Percentiles rank a stretch among this genome's conserved stretches.
phyloP scores from a whole-genome alignment of 176 grass and related monocot species.

The Musa troglodytarum region DNA sequence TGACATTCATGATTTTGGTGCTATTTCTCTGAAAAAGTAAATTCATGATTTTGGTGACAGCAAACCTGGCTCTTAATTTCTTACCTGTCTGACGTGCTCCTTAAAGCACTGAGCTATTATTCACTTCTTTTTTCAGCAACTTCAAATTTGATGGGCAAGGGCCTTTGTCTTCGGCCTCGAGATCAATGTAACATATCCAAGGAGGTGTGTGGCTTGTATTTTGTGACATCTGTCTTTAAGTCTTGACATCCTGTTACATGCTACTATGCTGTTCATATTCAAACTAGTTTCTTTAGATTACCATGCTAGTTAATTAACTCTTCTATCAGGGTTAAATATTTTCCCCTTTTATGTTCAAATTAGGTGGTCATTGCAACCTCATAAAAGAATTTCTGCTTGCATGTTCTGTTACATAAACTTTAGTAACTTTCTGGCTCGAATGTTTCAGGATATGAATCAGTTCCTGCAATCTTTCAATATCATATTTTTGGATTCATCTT shows the following conservation, averaged over 20 bases:
- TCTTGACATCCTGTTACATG: conserved; percentile 2
- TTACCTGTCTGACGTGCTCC: neutral
- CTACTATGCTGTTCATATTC: conserved; percentile 1
- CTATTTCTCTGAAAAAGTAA: neutral
- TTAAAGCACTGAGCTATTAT: conserved; percentile 13
- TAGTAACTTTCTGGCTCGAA: conserved; percentile 17
- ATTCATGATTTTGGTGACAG: neutral
- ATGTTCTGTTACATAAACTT: neutral
- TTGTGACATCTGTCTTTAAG: neutral
- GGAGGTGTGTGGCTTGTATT: conserved; percentile 39
- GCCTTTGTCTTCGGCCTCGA: conserved; percentile 56
- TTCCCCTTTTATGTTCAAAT: neutral
- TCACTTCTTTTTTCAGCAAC: conserved; percentile 44
- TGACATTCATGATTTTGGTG: neutral
- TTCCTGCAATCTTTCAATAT: conserved; percentile 52
- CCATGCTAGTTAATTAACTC: neutral
- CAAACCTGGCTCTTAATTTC: neutral
- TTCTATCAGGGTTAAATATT: neutral
- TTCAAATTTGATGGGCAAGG: conserved; percentile 57
- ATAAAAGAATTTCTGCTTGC: neutral
- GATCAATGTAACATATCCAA: conserved; percentile 45
- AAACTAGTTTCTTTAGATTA: neutral
- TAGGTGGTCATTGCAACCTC: neutral
- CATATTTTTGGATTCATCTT: conserved; percentile 59
- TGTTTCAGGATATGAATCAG: conserved; percentile 55